phyloP scores from a whole-genome alignment of 2,329 filamentous ascomycete genomes.

The Fusarium miscanthi region DNA sequence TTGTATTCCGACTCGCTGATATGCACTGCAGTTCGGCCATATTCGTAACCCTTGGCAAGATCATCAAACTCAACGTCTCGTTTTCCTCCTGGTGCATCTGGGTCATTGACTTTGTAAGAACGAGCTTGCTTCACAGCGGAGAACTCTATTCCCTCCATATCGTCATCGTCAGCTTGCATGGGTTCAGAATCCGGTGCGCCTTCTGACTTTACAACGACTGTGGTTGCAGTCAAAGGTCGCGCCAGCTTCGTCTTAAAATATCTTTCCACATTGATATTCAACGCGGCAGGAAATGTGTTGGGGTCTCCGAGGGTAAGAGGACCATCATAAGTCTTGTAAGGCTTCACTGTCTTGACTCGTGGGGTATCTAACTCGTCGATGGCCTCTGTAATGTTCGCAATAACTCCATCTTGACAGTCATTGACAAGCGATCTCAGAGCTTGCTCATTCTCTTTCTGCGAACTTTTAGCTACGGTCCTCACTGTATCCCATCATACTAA shows the following conservation, averaged over 20 bases:
- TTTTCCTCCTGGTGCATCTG: constrained; percentile 79
- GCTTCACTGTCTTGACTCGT: constrained; percentile 77
- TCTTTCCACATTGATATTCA: constrained; percentile 88
- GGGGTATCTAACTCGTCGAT: constrained; percentile 83
- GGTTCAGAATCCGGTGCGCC: constrained; percentile 61
- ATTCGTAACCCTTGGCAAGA: constrained; percentile 92
- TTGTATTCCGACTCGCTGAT: constrained; percentile 89
- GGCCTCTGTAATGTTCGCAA: constrained; percentile 88
- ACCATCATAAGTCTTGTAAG: constrained; percentile 83
- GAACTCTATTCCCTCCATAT: constrained; percentile 66
- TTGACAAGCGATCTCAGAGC: constrained; percentile 73
- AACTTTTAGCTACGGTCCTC: constrained; percentile 6
- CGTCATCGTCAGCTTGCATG: constrained; percentile 60
- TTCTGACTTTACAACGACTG: constrained; percentile 72
- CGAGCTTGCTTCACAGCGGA: constrained; percentile 80
- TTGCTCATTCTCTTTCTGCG: constrained; percentile 72
- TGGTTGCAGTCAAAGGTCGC: constrained; percentile 78
- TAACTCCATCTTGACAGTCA: constrained; percentile 73
- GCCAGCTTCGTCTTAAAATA: constrained; percentile 89
- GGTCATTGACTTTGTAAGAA: constrained; percentile 83
- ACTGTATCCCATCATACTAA: constrained; percentile 45
- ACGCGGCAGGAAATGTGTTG: constrained; percentile 75
- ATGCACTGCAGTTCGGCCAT: constrained; percentile 89
- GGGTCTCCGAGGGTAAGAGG: constrained; percentile 82
- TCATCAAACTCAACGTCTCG: constrained; percentile 83